phyloP scores from a whole-genome alignment of 495 filamentous ascomycete species.

The Penicillium goetzii region DNA sequence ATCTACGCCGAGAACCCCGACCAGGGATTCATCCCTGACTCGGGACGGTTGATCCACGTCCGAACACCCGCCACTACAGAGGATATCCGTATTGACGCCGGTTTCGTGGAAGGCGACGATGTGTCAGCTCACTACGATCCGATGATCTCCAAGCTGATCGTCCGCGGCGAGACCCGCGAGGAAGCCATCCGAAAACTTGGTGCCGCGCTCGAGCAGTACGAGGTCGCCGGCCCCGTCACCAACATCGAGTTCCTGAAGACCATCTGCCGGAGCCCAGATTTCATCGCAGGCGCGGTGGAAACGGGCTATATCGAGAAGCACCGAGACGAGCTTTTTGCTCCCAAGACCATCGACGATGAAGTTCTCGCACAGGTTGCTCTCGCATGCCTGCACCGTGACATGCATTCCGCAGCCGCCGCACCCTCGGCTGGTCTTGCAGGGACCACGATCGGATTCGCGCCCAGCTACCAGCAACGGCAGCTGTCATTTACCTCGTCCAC shows the following conservation, averaged over 20 bases:
- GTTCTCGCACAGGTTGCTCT: constrained; percentile 83
- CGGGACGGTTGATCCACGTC: constrained; percentile 84
- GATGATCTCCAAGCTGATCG: constrained; percentile 98
- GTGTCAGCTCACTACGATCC: constrained; percentile 96
- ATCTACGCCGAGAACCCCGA: constrained; percentile 97
- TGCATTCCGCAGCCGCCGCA: constrained; percentile 20
- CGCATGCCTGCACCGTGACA: constrained; percentile 59
- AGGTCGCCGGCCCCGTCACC: constrained; percentile 88
- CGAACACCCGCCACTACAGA: constrained; percentile 68
- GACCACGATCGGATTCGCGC: constrained; percentile 55
- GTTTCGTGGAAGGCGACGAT: constrained; percentile 88
- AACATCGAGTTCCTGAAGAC: constrained; percentile 97
- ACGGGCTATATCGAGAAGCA: constrained; percentile 95
- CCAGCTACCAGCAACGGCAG: constrained; percentile 55
- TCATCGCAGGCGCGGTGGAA: constrained; percentile 87
- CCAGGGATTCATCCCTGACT: constrained; percentile 89
- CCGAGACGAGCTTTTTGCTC: constrained; percentile 69
- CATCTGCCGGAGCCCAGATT: constrained; percentile 76
- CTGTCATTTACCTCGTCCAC: constrained; percentile 56
- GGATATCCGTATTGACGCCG: constrained; percentile 86
- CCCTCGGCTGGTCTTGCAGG: constrained; percentile 32
- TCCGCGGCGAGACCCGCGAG: constrained; percentile 75
- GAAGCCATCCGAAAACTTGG: constrained; percentile 82
- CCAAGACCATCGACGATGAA: constrained; percentile 59
- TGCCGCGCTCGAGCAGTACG: constrained; percentile 83